Base-by-base conservation (phyloP, 371 early-diverging fungal species). In the Mucor piriformis region DNA sequence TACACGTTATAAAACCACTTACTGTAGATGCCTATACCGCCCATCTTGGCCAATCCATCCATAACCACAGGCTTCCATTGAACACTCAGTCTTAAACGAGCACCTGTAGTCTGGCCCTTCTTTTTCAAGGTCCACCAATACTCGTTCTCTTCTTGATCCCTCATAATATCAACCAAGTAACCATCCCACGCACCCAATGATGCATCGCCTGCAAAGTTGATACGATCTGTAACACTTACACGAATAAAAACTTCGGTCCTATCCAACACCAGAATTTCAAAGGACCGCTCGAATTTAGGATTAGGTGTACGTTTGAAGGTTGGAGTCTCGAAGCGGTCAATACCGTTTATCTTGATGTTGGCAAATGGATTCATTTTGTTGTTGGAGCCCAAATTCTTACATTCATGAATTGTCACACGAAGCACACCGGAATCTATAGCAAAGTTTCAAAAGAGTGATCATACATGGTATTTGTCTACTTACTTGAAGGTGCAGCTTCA, bases 401-500 rank as follows among this genome's bases (percentile, higher is more conserved):
- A 77, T 54, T 83, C 83, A 63, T 85, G 83, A 2, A 85, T 66
- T 0, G 77, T 81, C 16, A 83, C 59, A 34, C 83, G 78, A 44
- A 85, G 66, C 2, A 85, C 64, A 43, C 82, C 85, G 33, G 74
- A 74, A 52, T 82, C 80, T 83, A 61, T 10, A 54, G n/a, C 21
- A 57, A 4, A 20, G 29, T 16, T 15, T 34, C n/a, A n/a, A n/a
- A n/a, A n/a, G n/a, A n/a, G n/a, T n/a, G n/a, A n/a, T n/a, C n/a
- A n/a, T n/a, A n/a, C n/a, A n/a, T n/a, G n/a, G n/a, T n/a, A n/a
- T n/a, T n/a, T n/a, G n/a, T n/a, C n/a, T n/a, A 35, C 72, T 69
- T 83, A 79, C 84, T 85, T 2, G 88, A 87, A 27, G 85, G 83
- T 16, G 75, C 71, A 3, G 80, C 77, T n/a, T 79, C 76, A 38